phyloP scores from a whole-genome alignment of 2,329 filamentous ascomycete species.

The Alternaria hordeiaustralica region DNA sequence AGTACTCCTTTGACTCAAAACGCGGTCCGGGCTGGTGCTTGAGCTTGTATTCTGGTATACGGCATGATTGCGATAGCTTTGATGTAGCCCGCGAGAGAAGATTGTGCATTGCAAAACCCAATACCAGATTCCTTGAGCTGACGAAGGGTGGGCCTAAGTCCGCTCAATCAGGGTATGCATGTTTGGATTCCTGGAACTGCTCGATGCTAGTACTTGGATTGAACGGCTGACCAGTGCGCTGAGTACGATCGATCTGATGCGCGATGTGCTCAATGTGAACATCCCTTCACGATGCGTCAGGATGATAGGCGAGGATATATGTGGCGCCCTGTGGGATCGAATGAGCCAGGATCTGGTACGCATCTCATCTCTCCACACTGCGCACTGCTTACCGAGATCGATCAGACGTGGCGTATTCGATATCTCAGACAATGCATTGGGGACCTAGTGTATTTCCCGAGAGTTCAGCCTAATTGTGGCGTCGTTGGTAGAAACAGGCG shows the following conservation, averaged over 20 bases:
- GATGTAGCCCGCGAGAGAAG: not conserved
- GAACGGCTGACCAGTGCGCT: conserved; percentile 12
- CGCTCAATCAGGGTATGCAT: not conserved
- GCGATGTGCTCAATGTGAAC: not conserved
- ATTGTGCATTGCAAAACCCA: not conserved
- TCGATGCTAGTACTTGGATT: not conserved
- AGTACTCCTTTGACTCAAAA: not conserved
- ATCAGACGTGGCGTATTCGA: not conserved
- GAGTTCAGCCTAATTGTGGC: not conserved
- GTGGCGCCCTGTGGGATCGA: not conserved
- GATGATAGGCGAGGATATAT: conserved; percentile 4
- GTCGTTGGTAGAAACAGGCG: not conserved
- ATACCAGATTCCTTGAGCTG: not conserved
- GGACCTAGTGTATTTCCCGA: not conserved
- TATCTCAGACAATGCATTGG: not conserved
- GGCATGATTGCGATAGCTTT: not conserved
- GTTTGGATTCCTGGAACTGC: not conserved
- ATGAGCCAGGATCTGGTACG: not conserved
- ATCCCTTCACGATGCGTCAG: not conserved
- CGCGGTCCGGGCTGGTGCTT: not conserved
- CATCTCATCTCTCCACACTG: not conserved
- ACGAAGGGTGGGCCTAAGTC: not conserved
- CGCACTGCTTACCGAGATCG: not conserved
- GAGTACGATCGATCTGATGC: not conserved
- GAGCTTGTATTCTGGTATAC: not conserved